Evolutionary conservation across 345 rosid genomes (phyloP), one percentile per base, ranked within the genome.

Genomic region (Moricandia arvensis): DNA sequence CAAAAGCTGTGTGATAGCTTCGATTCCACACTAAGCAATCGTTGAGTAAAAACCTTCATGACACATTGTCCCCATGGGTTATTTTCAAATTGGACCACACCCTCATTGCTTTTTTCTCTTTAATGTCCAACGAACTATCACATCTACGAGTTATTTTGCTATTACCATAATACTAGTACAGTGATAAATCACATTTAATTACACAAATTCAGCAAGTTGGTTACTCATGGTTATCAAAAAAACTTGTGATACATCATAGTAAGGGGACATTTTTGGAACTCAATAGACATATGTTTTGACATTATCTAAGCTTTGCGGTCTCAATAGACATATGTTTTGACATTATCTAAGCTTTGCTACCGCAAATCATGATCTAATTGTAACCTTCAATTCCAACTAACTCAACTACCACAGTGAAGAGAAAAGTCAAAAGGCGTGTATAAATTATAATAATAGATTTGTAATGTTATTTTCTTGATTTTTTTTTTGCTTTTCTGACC

Each of bases 1-100:
- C 76, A 73, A 57, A 67, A 72, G 73, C 74, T 59, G 59, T 59
- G 59, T 30, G 70, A 21, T 62, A 10, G 54, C 78, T 73, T 79
- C 59, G 60, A 31, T 31, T 79, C 51, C 66, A 79, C 77, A 68
- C 45, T 62, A 79, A 73, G 78, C 69, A 79, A 73, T 61, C 71
- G 30, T 61, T 29, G 73, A 72, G 51, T 29, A 45, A 41, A 61
- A 59, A 71, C 26, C 33, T 67, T 70, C 29, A 63, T 55, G 27
- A 66, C 73, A 7, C 55, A 57, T 58, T 71, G 77, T 72, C 76
- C 76, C 57, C 71, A 70, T 58, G 71, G 43, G n/a, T 16, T 73
- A n/a, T 74, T 66, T 66, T 33, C 2, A 58, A 66, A 24, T 49
- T 51, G 58, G 63, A 37, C 69, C 79, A n/a, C 55, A 61, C 74